A percentile compares a stretch with the other conserved stretches of the same genome.
Evolutionary conservation across 129 eudicot species (phyloP).

Genomic region (Kitagawia praeruptora): DNA sequence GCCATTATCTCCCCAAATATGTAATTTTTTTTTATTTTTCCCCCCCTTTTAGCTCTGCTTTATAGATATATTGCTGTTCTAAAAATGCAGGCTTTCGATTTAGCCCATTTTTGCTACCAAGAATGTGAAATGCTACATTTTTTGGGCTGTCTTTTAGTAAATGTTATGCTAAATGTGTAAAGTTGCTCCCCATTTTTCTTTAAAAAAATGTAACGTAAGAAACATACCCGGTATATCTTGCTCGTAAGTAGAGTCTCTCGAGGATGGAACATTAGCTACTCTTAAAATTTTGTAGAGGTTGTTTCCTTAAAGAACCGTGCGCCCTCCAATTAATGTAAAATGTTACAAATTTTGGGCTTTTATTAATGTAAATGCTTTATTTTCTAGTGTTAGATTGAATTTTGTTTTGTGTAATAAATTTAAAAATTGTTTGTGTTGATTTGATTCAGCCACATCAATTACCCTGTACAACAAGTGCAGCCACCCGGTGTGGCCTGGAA

Average conservation of each 20-base stretch:
- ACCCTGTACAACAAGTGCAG: conserved; percentile 66
- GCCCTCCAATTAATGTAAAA: not conserved
- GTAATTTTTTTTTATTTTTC: not conserved
- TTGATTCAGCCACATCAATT: conserved; percentile 50
- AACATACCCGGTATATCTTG: not conserved
- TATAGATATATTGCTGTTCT: not conserved
- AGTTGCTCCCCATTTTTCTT: too few relatives aligned
- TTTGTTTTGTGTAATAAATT: not conserved
- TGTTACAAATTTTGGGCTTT: too few relatives aligned
- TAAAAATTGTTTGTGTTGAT: not conserved
- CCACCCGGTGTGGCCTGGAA: conserved; percentile 95
- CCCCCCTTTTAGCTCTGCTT: too few relatives aligned
- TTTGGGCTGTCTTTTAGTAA: not conserved
- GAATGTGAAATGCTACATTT: not conserved
- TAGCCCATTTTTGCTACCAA: not conserved
- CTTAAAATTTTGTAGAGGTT: too few relatives aligned
- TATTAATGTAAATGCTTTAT: not conserved
- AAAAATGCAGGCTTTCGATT: not conserved
- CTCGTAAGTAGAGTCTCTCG: not conserved
- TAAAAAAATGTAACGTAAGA: not conserved
- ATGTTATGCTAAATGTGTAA: too few relatives aligned
- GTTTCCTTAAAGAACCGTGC: not conserved
- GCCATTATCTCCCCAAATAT: not conserved
- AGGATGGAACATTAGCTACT: too few relatives aligned
- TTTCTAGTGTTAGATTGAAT: not conserved